phyloP scores from a whole-genome alignment of 441 rosid species.

The Kokia cookei region DNA sequence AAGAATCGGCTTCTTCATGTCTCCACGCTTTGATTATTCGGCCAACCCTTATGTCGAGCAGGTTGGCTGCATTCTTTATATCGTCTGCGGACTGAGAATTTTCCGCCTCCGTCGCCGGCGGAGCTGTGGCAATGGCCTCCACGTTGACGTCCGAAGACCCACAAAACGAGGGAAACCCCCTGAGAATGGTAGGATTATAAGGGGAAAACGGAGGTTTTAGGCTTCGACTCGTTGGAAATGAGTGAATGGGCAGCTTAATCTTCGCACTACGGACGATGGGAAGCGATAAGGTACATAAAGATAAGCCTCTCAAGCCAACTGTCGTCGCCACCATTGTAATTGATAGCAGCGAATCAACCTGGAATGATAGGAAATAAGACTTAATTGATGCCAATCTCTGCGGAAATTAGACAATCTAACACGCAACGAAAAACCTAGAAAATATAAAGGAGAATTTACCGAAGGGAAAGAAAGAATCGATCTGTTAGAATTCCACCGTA shows the following conservation, averaged over 20 bases:
- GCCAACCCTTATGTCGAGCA: conserved; percentile 82
- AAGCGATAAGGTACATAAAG: background rate
- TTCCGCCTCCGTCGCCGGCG: conserved; percentile 2
- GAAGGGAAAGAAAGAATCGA: background rate
- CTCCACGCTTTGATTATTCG: conserved; percentile 76
- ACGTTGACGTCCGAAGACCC: conserved; percentile 21
- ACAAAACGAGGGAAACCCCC: conserved; percentile 20
- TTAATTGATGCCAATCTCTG: background rate
- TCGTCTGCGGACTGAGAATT: conserved; percentile 3
- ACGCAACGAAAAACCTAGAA: background rate
- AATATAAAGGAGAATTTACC: background rate
- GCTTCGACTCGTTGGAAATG: background rate
- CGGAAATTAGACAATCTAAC: background rate
- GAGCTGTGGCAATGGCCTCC: conserved; percentile 4
- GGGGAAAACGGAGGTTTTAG: background rate
- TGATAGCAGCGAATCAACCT: background rate
- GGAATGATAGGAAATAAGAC: background rate
- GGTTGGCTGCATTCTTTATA: conserved; percentile 46
- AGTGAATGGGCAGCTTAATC: background rate
- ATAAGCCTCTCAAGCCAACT: conserved; percentile 7
- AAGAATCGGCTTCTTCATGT: conserved; percentile 86
- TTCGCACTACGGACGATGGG: background rate
- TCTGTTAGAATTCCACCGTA: background rate
- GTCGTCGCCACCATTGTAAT: conserved; percentile 1
- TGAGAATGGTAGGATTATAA: background rate